Base-by-base conservation (phyloP, 2,329 filamentous ascomycete species). In the Penicillium freii region DNA sequence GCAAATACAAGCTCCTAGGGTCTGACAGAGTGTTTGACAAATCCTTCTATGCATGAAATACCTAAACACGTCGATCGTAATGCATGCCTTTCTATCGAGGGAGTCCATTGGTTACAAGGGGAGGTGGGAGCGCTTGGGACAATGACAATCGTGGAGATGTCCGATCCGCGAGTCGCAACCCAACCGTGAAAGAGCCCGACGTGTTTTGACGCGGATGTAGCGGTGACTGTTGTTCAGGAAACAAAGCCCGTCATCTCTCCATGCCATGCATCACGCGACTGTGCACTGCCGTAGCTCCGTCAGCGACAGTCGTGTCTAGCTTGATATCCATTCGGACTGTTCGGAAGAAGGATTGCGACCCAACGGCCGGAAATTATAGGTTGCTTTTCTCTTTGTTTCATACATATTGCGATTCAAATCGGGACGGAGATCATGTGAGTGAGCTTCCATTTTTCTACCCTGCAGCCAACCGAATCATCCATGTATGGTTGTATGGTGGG, bases 241-340 rank as follows among this genome's bases (percentile, higher is more conserved):
- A 56, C 54, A 60, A 59, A 63, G 56, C 51, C 53, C 31, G 57
- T 59, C 48, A 34, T 47, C 44, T 40, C 58, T 54, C 51, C 29
- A 55, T 62, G 44, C 46, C 55, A 59, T 62, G 56, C 52, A 59
- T 67, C 62, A 67, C 59, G 60, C 64, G 61, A 61, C 57, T 56
- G 21, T 45, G 42, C 39, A 23, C 54, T 52, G 49, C 49, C 42
- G 54, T 42, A 42, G 34, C 36, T 33, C 54, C 48, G 49, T 53
- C 56, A 51, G 51, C 57, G 49, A 64, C 31, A 49, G 62, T 69
- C 69, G 69, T 71, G 68, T 73, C 62, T 60, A 62, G 59, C 48
- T 49, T 51, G 47, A 65, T 54, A 56, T 60, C 71, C 71, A 73
- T 66, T 72, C 71, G 71, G 71, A 71, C 60, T 60, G 60, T 60